These are phyloP conservation scores for Dipteronia sinensis DNA, from an alignment of 345 rosid genomes.

Conservation along the genomic window DNA sequence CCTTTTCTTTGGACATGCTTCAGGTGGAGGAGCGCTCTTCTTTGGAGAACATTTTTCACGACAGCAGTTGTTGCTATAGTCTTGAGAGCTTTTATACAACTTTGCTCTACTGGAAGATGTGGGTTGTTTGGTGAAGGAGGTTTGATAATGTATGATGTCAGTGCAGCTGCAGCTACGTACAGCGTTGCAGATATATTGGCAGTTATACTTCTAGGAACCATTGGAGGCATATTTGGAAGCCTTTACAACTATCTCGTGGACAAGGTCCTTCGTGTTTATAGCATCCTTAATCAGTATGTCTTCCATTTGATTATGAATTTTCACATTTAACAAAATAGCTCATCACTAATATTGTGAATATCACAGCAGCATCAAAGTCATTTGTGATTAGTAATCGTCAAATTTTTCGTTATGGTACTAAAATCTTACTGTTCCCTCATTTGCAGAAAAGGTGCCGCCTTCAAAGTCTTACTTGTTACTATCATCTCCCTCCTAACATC, in stretches of 20 bases:
- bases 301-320: neutral
- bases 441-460: slow-evolving; percentile 51
- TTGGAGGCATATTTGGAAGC: slow-evolving; percentile 72
- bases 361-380: neutral
- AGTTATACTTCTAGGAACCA: slow-evolving; percentile 50
- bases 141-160: slow-evolving; percentile 68
- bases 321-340: neutral
- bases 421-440: neutral
- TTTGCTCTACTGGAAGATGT: slow-evolving; percentile 52
- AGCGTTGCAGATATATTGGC: slow-evolving; percentile 54
- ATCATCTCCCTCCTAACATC: slow-evolving; percentile 56
- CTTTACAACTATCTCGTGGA: slow-evolving; percentile 57
- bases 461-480: slow-evolving; percentile 51
- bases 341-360: neutral
- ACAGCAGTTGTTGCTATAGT: slow-evolving; percentile 77
- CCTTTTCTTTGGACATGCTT: slow-evolving; percentile 6
- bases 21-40: slow-evolving; percentile 84
- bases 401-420: slow-evolving; percentile 1
- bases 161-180: slow-evolving; percentile 42
- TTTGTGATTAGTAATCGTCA: neutral
- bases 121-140: slow-evolving; percentile 74
- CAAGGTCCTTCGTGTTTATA: slow-evolving; percentile 65
- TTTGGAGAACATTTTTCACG: slow-evolving; percentile 77
- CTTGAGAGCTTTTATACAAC: slow-evolving; percentile 55
- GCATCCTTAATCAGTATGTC: slow-evolving; percentile 65